Base-by-base conservation (phyloP, 371 early-diverging fungal genomes). In the Mortierella sp. region DNA sequence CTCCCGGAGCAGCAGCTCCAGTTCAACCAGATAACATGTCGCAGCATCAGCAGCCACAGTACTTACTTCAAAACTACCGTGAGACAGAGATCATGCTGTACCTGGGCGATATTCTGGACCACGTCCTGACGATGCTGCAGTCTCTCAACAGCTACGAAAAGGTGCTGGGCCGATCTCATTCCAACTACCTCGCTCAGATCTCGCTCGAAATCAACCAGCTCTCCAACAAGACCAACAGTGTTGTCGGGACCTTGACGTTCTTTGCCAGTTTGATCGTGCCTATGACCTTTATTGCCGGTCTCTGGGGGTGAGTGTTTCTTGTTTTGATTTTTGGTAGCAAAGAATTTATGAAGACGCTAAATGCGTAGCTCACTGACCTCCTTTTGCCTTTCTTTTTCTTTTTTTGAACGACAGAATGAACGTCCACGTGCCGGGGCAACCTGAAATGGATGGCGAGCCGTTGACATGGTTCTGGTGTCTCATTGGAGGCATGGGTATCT, bases 141-240 rank as follows among this genome's bases (percentile, higher is more conserved):
- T 97, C 95, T 41, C 89, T 98, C 8, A 90, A 91, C 49, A 98
- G 98, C 75, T 97, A 96, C 79, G 98, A 99, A 87, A 96, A 95
- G 78, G 96, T 98, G 38, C 91, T 99, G 5, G 95, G 96, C 2
- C 90, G 99, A 32, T 94, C 97, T 0, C 99, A 99, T 85, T 94
- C 96, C 18, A 99, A 98, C 80, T 99, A 99, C 79, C 89, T 99
- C 75, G 99, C 99, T 1, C 98, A 98, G 80, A 98, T 99, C 51
- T 95, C 95, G 4, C 97, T 99, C 56, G 99, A 99, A 88, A 95
- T 99, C 86, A 99, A 98, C 12, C 96, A 97, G 83, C 94, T 97
- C 8, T 96, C 96, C 51, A 98, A 98, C 87, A 88, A 94, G 74
- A 97, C 98, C 51, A 97, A 97, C 81, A 96, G 96, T 70, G 96